Base-by-base conservation (phyloP, 176 grass and related monocot genomes). In the Oryza brachyantha region DNA sequence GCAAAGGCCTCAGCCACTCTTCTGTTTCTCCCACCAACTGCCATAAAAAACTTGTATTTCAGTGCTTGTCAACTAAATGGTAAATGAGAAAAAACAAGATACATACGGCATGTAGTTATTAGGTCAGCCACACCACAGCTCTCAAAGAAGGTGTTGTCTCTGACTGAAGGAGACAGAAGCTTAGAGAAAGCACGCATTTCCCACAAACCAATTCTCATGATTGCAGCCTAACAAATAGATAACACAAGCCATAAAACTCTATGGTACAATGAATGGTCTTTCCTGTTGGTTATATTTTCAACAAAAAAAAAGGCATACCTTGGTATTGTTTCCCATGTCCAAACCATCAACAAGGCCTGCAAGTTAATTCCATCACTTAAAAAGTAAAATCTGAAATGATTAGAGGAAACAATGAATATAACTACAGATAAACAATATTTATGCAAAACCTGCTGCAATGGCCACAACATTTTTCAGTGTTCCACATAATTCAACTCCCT, bases 301-400 rank as follows among this genome's bases (percentile, higher is more conserved):
- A 29, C 5, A 10, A 52, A 67, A 13, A 76, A 46, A 29, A 42
- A n/a, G n/a, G 10, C 58, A 72, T 76, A 94, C 95, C 95, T 97
- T 97, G 45, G 95, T 97, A 82, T 97, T 97, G 66, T 94, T 94
- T 88, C 95, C 95, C 92, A 97, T 97, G 64, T 90, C 89, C 87
- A 97, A 86, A 69, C 95, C 95, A 81, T 97, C 95, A 61, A 97
- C 89, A 88, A 97, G 84, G 54, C 94, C 94, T 94, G 75, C 37
- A 92, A 86, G 10, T 78, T 27, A 59, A 78, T 28, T 39, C 59
- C 2, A 8, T 66, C 12, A 76, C 9, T 17, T 74, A 52, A 87
- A 42, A 34, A 64, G 24, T 78, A 36, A 45, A 72, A 76, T 75
- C 64, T 64, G 28, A 31, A 85, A n/a, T n/a, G n/a, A n/a, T n/a